Evolutionary conservation across 495 filamentous ascomycete species (phyloP), one percentile per base, ranked within the genome.

Genomic region (Collariella sp.): DNA sequence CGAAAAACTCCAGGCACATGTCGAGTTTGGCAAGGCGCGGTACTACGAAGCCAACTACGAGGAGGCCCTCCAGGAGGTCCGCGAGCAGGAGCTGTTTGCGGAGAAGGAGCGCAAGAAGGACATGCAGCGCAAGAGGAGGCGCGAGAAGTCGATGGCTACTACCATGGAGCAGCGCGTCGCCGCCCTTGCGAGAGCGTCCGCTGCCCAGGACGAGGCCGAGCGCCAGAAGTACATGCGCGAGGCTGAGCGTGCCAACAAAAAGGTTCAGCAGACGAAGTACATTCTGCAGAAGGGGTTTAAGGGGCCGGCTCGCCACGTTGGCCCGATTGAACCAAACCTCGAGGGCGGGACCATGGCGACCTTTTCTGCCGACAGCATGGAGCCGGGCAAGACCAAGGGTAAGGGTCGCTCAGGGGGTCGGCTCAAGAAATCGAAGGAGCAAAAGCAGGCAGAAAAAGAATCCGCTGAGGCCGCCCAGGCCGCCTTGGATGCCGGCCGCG

Each of bases 21-120:
- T 72, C 26, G 62, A 66, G 35, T 65, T 71, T 44, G 79, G 77
- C 26, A 80, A 79, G 52, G 62, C 70, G 19, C 71, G 78, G 20
- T 80, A 70, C 54, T 70, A 75, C 46, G 70, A 75, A 13, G 45
- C 74, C 7, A 63, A 78, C 56, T 76, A 72, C 61, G 76, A 81
- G 5, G 83, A 82, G 13, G 93, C 91, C 16, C 75, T 90, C 48
- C 79, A 85, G 41, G 84, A 95, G 60, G 91, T 98, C 1, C 87
- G 93, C 55, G 83, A 86, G 50, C 87, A 87, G 57, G 93, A 96
- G 65, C 76, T 96, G 7, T 85, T 86, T 52, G 89, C 93, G 45
- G 93, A 99, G 66, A 99, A 97, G 68, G 94, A 97, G 70, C 88
- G 94, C 24, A 99, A 99, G 78, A 99, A 99, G 73, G 93, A 97